Evolutionary conservation across 2,329 filamentous ascomycete genomes (phyloP).

Genomic region (Penicillium brasilianum): DNA sequence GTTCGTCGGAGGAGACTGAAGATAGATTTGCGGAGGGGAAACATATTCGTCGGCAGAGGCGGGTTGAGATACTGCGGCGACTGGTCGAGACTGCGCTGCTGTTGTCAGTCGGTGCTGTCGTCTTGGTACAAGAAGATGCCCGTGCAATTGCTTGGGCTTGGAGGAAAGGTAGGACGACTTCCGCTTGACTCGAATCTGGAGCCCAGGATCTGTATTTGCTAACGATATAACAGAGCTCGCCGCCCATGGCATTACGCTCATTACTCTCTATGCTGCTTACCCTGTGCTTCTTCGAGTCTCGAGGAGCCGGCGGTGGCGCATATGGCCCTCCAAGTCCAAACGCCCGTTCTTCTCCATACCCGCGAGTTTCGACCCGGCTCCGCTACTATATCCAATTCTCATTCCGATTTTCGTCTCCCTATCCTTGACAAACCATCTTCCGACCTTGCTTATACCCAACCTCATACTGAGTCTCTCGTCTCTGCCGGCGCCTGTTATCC

Average conservation of each 20-base stretch:
- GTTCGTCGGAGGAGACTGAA: slow-evolving; percentile 39
- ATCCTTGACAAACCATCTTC: slow-evolving; percentile 68
- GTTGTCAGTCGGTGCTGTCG: slow-evolving; percentile 56
- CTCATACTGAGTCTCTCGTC: slow-evolving; percentile 80
- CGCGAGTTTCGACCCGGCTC: slow-evolving; percentile 84
- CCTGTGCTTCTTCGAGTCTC: slow-evolving; percentile 60
- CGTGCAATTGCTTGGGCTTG: slow-evolving; percentile 42
- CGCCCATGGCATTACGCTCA: slow-evolving; percentile 38
- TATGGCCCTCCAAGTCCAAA: slow-evolving; percentile 39
- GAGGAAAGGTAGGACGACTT: slow-evolving; percentile 41
- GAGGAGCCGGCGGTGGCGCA: slow-evolving; percentile 33
- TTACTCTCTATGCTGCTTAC: slow-evolving; percentile 53
- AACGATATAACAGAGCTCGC: slow-evolving; percentile 39
- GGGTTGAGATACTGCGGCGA: slow-evolving; percentile 53
- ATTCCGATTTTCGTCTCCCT: slow-evolving; percentile 78
- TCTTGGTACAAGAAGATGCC: slow-evolving; percentile 39
- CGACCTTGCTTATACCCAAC: slow-evolving; percentile 72
- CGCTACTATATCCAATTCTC: slow-evolving; percentile 81
- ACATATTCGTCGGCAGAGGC: slow-evolving; percentile 39
- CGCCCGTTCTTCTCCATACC: slow-evolving; percentile 66
- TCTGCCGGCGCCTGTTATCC: slow-evolving; percentile 74
- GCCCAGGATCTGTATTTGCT: slow-evolving; percentile 8
- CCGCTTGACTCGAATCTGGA: not conserved
- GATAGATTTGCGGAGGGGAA: slow-evolving; percentile 30
- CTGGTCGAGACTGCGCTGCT: slow-evolving; percentile 61